Percentiles rank a stretch among this genome's conserved stretches.
Evolutionary conservation across 225 moss, liverwort and hornwort species (phyloP).

Genomic region (Marchantia paleacea): DNA sequence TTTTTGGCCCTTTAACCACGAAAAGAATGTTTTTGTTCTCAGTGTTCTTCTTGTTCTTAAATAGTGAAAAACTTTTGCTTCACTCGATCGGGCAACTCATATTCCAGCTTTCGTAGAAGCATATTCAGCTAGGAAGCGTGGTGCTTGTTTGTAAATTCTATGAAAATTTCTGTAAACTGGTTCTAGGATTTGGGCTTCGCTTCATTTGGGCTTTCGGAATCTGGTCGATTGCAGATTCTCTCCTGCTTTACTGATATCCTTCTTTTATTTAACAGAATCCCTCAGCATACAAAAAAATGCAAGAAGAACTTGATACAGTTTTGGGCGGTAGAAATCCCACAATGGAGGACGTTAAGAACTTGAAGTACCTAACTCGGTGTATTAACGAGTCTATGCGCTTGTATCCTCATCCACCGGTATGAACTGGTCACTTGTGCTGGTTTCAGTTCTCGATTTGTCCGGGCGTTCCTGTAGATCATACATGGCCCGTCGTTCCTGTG

Average conservation of each 20-base stretch:
- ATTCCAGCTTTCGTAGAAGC: no score
- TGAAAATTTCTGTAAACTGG: not conserved
- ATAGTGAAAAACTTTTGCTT: no score
- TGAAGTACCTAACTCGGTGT: slow-evolving; percentile 95
- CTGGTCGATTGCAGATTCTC: no score
- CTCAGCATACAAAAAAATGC: slow-evolving; percentile 65
- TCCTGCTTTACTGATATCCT: not conserved
- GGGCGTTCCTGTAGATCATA: no score
- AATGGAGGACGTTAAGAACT: slow-evolving; percentile 71
- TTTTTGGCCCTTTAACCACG: slow-evolving; percentile 3
- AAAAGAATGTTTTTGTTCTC: not conserved
- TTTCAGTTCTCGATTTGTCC: not conserved
- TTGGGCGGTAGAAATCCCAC: slow-evolving; percentile 75
- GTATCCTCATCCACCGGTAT: slow-evolving; percentile 97
- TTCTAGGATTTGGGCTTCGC: not conserved
- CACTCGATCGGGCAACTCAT: not conserved
- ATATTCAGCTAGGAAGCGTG: not conserved
- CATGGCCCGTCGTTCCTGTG: not conserved
- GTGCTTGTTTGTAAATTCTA: no score
- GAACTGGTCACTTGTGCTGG: not conserved
- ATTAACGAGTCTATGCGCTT: slow-evolving; percentile 98
- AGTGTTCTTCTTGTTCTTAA: not conserved
- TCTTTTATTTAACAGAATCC: slow-evolving; percentile 58
- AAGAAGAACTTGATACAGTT: slow-evolving; percentile 83
- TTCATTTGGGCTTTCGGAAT: not conserved